These are phyloP conservation scores for Kodamaea hsintzibuensis DNA, from an alignment of 805 yeast species.

Conservation along the genomic window DNA sequence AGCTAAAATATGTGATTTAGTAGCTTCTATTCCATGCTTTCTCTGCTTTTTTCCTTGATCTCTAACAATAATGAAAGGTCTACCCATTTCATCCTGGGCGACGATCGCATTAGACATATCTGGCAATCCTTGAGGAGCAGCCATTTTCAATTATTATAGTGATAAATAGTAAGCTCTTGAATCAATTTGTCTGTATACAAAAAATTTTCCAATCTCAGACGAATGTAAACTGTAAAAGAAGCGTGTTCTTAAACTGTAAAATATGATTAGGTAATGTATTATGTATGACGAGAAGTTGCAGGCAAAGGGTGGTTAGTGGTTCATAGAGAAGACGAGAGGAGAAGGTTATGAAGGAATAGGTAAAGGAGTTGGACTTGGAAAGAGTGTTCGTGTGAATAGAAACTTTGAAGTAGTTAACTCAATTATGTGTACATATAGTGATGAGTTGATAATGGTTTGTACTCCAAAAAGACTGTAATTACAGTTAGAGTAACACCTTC, in stretches of 20 bases:
- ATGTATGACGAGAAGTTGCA: not conserved
- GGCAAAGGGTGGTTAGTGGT: too few relatives aligned
- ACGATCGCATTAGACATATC: constrained; percentile 97
- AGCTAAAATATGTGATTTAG: constrained; percentile 85
- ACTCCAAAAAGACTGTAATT: too few relatives aligned
- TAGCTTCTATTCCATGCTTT: constrained; percentile 50
- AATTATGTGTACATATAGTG: too few relatives aligned
- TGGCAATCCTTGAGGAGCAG: constrained; percentile 51
- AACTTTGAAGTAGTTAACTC: too few relatives aligned
- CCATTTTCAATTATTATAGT: constrained; percentile 10
- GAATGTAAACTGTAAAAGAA: not conserved
- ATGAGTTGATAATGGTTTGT: too few relatives aligned
- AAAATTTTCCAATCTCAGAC: constrained; percentile 6
- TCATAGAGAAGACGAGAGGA: too few relatives aligned
- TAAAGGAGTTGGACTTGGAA: too few relatives aligned
- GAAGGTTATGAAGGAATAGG: too few relatives aligned
- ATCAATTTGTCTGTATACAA: constrained; percentile 1
- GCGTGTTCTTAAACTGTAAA: not conserved
- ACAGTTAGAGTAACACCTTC: too few relatives aligned
- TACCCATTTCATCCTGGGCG: constrained; percentile 99
- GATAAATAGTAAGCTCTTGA: not conserved
- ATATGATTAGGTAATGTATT: not conserved
- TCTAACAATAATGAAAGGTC: constrained; percentile 96
- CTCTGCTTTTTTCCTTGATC: constrained; percentile 78
- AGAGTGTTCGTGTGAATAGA: too few relatives aligned